Evolutionary conservation across 768 basidiomycete genomes (phyloP), one percentile per base, ranked within the genome.

Genomic region (Lactarius indigo): DNA sequence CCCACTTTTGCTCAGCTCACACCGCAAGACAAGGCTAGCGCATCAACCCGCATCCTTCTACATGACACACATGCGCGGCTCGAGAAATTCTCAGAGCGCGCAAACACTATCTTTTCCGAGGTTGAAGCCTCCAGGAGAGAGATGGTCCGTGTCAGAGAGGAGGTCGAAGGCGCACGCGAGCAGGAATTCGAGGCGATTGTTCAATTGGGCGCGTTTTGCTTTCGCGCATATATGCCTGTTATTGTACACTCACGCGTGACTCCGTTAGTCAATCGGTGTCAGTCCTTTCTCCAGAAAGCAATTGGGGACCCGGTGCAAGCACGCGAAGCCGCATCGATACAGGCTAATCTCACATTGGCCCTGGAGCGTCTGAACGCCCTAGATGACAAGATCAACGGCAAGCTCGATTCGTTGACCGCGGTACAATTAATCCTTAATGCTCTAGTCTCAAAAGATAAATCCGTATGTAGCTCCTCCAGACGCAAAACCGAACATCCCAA

Each of bases 61-160:
- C 85, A 91, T 69, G 90, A 91, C 73, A 90, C 88, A 1, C 88
- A 90, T 64, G 83, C 82, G 26, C 84, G 87, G 68, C 80, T 91
- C 41, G 88, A 92, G 75, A 83, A 79, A 70, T 91, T 91, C 66
- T 84, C 87, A 0, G 77, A 77, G 8, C 81, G 82, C 35, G 83
- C 87, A 17, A 85, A 84, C 52, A 75, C 76, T n/a, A 78, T 91
- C 28, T 75, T 84, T 1, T 74, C 75, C 13, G 80, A 77, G 37
- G 79, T 89, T 15, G 83, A 85, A 17, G 79, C 83, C 37, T 79
- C 85, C 30, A 82, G 80, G 68, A 74, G 77, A 7, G 86, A 89
- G 69, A 80, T 90, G 35, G 76, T 79, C 28, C 76, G 79, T 7
- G 81, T 84, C 2, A 83, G 86, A 67, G 79, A 79, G 28, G 75